Conservation (phyloP, 1,139 yeast species). For the Yamadazyma blattariae region DNA sequence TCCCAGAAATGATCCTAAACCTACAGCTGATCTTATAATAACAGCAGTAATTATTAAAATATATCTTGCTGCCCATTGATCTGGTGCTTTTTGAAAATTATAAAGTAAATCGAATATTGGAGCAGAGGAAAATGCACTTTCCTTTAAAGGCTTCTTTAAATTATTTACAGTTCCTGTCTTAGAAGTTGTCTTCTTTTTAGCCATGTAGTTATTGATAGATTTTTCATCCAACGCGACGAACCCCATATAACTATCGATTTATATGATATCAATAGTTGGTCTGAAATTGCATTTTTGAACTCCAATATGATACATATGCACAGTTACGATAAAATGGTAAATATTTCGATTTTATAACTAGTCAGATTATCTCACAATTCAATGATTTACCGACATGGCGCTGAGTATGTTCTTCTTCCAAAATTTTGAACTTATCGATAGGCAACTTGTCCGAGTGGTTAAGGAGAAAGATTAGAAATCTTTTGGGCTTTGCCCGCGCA, state of each 20-base stretch:
- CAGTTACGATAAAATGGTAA: too few species aligned
- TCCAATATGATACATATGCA: too few species aligned
- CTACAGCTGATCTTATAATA: slow-evolving; percentile 79
- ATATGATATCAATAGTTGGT: too few species aligned
- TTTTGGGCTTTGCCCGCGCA: slow-evolving; percentile 73
- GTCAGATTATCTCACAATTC: not conserved
- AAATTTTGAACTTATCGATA: not conserved
- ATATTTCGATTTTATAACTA: too few species aligned
- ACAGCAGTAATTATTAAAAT: slow-evolving; percentile 72
- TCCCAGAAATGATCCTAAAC: slow-evolving; percentile 87
- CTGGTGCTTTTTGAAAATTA: slow-evolving; percentile 56
- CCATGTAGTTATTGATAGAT: slow-evolving; percentile 2
- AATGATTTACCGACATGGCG: too few species aligned
- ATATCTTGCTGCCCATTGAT: slow-evolving; percentile 88
- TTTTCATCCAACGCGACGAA: slow-evolving; percentile 3
- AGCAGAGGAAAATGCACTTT: slow-evolving; percentile 23
- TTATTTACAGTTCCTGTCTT: not conserved
- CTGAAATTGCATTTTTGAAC: too few species aligned
- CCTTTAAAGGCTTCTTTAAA: slow-evolving; percentile 3
- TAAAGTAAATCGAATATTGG: slow-evolving; percentile 41
- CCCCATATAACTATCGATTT: too few species aligned
- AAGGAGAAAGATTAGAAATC: slow-evolving; percentile 52
- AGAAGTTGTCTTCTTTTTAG: slow-evolving; percentile 5
- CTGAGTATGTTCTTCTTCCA: not conserved
- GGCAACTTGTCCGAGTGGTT: slow-evolving; percentile 54